Evolutionary conservation across 2,329 filamentous ascomycete species (phyloP), one percentile per base, ranked within the genome.

Genomic region (Thelonectria discophora): DNA sequence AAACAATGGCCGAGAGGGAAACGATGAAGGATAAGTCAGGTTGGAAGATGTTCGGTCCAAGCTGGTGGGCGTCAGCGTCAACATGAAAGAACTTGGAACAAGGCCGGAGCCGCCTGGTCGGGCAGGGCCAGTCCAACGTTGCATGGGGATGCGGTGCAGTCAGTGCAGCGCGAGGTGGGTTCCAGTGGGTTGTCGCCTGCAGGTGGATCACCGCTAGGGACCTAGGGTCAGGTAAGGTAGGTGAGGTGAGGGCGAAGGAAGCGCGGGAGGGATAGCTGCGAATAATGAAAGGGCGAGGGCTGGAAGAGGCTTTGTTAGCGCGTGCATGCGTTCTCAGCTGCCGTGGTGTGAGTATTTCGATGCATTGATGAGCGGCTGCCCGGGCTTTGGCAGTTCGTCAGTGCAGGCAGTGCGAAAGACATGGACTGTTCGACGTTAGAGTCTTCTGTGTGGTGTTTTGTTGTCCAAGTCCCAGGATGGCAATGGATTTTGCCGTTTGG

Each of bases 81-180:
- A 65, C 65, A 65, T 65, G 65, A 71, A 69, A 67, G 67, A 69
- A 64, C 53, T 51, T 61, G 58, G 57, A 58, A 52, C 43, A 59
- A 30, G 50, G 47, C 60, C 66, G 55, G 65, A 66, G 65, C 64
- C 60, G 62, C 64, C 58, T 49, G 51, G 62, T 57, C 59, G 62
- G 64, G 59, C 65, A 71, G 21, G 68, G 47, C 52, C 56, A 63
- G 56, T 71, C 61, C 63, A 72, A 72, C 70, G 70, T 72, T 72
- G 69, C 70, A 72, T 71, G 64, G 56, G 60, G 60, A 50, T 47
- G 56, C 47, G 43, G 24, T 51, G 47, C 54, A 50, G 54, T 46
- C 54, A 49, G 54, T 39, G 53, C 52, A 65, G 55, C 53, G 52
- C 45, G 54, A 58, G 27, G 68, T 70, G 68, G 67, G 60, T 53